These are phyloP conservation scores for Leptographium galeiforme DNA, from an alignment of 2,329 filamentous ascomycete genomes.

Conservation along the genomic window DNA sequence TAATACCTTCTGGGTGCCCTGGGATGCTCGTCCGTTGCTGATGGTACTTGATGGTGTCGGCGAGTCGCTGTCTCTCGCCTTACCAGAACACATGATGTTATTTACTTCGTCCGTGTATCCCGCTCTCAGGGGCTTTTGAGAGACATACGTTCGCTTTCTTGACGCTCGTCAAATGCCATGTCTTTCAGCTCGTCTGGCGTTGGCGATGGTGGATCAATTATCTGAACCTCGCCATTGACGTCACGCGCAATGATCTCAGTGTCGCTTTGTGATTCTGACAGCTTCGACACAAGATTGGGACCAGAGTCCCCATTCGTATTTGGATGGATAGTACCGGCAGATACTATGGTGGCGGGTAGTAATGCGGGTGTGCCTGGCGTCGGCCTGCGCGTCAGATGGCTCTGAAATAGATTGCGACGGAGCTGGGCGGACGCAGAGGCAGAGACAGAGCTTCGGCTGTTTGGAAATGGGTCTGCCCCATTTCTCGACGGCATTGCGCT, in stretches of 20 bases:
- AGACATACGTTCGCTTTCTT: conserved; percentile 40
- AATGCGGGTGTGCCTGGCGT: conserved; percentile 26
- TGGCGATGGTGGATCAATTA: conserved; percentile 42
- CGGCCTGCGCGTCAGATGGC: conserved; percentile 43
- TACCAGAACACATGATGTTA: background rate
- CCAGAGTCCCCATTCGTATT: conserved; percentile 18
- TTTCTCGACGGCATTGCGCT: conserved; percentile 3
- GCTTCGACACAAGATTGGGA: background rate
- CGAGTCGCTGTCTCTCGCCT: conserved; percentile 47
- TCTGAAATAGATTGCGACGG: conserved; percentile 46
- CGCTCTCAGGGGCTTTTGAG: background rate
- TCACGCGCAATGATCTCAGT: conserved; percentile 49
- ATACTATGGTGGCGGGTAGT: conserved; percentile 32
- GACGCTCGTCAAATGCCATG: conserved; percentile 41
- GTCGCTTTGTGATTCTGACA: background rate
- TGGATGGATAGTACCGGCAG: conserved; percentile 14
- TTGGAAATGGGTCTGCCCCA: conserved; percentile 4
- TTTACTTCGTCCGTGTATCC: background rate
- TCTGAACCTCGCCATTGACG: conserved; percentile 47
- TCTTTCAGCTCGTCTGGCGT: conserved; percentile 41
- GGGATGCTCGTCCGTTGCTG: conserved; percentile 40
- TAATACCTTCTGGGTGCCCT: conserved; percentile 52
- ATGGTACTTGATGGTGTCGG: conserved; percentile 49
- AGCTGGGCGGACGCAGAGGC: conserved; percentile 17
- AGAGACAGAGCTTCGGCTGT: background rate